A percentile compares a stretch with the other conserved stretches of the same genome.
Evolutionary conservation across 805 yeast genomes (phyloP).

Genomic region (Kodamaea leandrae): DNA sequence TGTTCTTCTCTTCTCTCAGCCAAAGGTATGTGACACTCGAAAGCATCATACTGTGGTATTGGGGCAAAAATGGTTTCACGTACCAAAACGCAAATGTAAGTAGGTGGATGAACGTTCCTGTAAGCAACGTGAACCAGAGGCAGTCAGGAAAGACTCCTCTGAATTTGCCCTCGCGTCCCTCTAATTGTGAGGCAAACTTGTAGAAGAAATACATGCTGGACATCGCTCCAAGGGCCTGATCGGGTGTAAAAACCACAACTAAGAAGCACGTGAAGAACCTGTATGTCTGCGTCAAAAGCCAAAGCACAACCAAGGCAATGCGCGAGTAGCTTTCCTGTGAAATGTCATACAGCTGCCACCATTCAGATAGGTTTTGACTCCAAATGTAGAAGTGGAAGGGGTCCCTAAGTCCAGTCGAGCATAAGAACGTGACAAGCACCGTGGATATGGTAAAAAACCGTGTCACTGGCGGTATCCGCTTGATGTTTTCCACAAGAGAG

Average conservation of each 20-base stretch:
- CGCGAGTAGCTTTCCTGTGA: too few species aligned
- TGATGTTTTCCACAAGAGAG: conserved; percentile 20
- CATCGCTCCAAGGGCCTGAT: conserved; percentile 26
- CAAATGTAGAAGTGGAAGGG: background rate
- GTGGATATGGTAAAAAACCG: conserved; percentile 52
- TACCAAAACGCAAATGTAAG: too few species aligned
- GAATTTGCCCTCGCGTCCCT: conserved; percentile 45
- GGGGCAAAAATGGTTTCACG: too few species aligned
- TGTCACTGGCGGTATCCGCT: conserved; percentile 59
- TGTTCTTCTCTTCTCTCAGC: conserved; percentile 56
- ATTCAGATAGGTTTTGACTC: background rate
- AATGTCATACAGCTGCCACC: background rate
- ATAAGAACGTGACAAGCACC: conserved; percentile 6
- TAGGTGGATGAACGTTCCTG: conserved; percentile 42
- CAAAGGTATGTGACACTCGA: conserved; percentile 60
- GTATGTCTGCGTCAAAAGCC: conserved; percentile 33
- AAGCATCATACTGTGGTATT: conserved; percentile 40
- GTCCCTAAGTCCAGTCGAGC: background rate
- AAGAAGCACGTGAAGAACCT: conserved; percentile 51
- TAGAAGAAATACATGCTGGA: conserved; percentile 57
- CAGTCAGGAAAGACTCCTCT: conserved; percentile 52
- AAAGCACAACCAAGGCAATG: background rate
- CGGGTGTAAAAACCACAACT: conserved; percentile 26
- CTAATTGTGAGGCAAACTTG: conserved; percentile 55
- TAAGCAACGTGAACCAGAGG: conserved; percentile 49